A percentile compares a stretch with the other conserved stretches of the same genome.
These are phyloP conservation scores for Papilionanthe hybrid DNA, from an alignment of 116 monocot species.

Conservation along the genomic window DNA sequence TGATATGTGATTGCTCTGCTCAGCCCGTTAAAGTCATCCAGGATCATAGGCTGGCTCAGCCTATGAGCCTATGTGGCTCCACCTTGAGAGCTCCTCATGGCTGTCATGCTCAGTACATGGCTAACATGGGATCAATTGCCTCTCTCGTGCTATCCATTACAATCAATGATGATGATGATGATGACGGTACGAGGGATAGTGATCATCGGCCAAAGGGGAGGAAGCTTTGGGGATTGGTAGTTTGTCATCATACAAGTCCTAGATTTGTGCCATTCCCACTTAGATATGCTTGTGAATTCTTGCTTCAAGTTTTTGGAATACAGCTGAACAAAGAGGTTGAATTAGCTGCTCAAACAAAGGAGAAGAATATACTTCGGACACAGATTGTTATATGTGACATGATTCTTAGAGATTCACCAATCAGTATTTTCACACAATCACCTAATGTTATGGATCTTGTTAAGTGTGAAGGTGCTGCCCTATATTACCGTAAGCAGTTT, in stretches of 20 bases:
- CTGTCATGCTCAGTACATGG: constrained; percentile 92
- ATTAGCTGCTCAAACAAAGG: constrained; percentile 66
- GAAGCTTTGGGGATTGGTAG: constrained; percentile 91
- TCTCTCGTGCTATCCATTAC: constrained; percentile 89
- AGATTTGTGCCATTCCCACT: constrained; percentile 89
- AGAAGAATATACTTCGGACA: constrained; percentile 70
- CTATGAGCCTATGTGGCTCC: constrained; percentile 67
- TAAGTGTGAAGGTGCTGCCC: constrained; percentile 83
- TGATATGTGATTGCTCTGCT: constrained; percentile 86
- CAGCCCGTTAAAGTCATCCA: constrained; percentile 70
- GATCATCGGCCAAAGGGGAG: constrained; percentile 39
- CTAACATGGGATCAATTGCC: constrained; percentile 86
- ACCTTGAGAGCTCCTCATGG: constrained; percentile 81
- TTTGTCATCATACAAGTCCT: constrained; percentile 72
- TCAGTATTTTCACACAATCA: constrained; percentile 68
- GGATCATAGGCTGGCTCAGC: constrained; percentile 47
- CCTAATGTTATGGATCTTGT: constrained; percentile 94
- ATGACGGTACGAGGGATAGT: constrained; percentile 16
- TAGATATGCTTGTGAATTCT: constrained; percentile 89
- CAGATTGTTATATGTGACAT: constrained; percentile 92
- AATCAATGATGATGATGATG: constrained; percentile 56
- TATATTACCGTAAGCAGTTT: constrained; percentile 54
- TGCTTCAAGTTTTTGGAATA: constrained; percentile 77
- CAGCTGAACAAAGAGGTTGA: constrained; percentile 88
- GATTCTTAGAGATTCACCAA: constrained; percentile 80